Base-by-base conservation (phyloP, 768 basidiomycete species). In the Calocera viscosa region DNA sequence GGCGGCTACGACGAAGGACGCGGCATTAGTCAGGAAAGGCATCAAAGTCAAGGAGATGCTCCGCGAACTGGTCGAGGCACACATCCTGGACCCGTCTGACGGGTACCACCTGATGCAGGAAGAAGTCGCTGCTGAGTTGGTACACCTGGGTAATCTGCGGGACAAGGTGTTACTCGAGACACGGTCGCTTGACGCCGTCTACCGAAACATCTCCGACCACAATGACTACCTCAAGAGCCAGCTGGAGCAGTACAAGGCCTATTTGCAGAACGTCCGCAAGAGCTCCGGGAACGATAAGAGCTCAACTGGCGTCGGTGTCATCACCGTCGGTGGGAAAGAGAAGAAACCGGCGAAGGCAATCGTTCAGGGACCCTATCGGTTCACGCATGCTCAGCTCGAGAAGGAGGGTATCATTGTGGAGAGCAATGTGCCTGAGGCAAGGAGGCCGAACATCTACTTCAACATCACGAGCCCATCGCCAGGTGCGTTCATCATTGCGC, bases 1-100 rank as follows among this genome's bases (percentile, higher is more conserved):
- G 26, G 95, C 96, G 3, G 96, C 96, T 19, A 97, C 96, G 26
- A 94, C 94, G 63, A 98, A 97, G 77, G 96, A 99, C 74, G 91
- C 92, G 33, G 89, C 88, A 28, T 85, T 99, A 32, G 96, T 99
- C 33, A 86, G 95, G 41, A 93, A 89, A 74, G 96, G 96, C 35
- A 96, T 99, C 85, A 99, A 99, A 75, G 95, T 98, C 73, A 97
- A 98, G 81, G 94, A 97, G 80, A 95, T 99, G 90, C 80, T 99
- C 34, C 85, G 94, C 64, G 96, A 98, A 76, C 80, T 99, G 53
- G 95, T 97, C 75, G 90, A 94, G 74, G 82, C 86, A 64, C 88
- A 89, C 73, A 82, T 97, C 64, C 86, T 97, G 39, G 94, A 97
- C 60, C 80, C 81, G 22, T 64, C 75, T 49, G 96, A 99, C 72